Evolutionary conservation across 495 filamentous ascomycete species (phyloP).

Genomic region (Rusavskia elegans): DNA sequence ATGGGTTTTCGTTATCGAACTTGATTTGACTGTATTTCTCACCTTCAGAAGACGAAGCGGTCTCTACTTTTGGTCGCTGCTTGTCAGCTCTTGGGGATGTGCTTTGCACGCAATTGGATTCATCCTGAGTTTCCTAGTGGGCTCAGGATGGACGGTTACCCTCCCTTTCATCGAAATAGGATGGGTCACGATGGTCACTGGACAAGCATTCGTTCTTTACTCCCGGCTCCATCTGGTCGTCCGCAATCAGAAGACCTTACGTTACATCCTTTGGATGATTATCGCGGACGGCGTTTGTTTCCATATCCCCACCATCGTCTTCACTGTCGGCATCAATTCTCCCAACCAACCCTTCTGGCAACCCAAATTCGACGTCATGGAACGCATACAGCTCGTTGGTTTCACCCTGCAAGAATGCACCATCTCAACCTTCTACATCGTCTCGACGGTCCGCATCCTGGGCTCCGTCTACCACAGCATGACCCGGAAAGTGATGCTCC

Average conservation of each 20-base stretch:
- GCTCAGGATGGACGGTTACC: conserved; percentile 3
- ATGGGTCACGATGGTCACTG: conserved; percentile 50
- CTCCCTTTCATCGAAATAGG: conserved; percentile 17
- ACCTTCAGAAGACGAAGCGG: conserved; percentile 31
- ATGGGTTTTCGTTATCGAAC: conserved; percentile 15
- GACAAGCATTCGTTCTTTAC: conserved; percentile 50
- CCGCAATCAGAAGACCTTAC: conserved; percentile 30
- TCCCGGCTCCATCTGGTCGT: conserved; percentile 50
- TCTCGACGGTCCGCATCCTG: conserved; percentile 34
- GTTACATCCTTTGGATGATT: conserved; percentile 41
- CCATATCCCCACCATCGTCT: conserved; percentile 39
- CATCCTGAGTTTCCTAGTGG: conserved; percentile 42
- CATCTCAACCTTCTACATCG: conserved; percentile 45
- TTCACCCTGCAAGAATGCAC: conserved; percentile 48
- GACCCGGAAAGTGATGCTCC: conserved; percentile 37
- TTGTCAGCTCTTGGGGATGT: conserved; percentile 37
- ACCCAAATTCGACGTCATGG: conserved; percentile 37
- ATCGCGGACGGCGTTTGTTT: conserved; percentile 35
- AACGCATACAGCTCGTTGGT: conserved; percentile 47
- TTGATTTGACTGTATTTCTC: conserved; percentile 23
- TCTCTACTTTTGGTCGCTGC: conserved; percentile 38
- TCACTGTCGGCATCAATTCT: conserved; percentile 41
- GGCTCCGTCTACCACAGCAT: conserved; percentile 25
- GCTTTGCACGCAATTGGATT: conserved; percentile 43
- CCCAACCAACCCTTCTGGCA: conserved; percentile 16